Evolutionary conservation across 2,329 filamentous ascomycete genomes (phyloP), one percentile per base, ranked within the genome.

Genomic region (Lachnellula occidentalis): DNA sequence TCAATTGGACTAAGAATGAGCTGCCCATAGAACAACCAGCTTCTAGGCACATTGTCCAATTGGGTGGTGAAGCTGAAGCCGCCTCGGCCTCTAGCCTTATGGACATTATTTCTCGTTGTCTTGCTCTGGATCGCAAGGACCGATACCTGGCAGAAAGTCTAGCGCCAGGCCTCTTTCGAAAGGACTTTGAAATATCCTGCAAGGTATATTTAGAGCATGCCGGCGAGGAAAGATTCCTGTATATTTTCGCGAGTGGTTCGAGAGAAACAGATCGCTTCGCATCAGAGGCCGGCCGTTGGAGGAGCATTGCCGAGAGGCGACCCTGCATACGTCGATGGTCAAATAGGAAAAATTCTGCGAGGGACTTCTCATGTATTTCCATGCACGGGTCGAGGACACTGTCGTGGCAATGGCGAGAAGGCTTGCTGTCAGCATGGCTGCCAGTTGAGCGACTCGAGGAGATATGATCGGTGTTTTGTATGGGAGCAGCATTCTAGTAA

Each of bases 401-500:
- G 24, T 51, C 6, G 31, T 37, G n/a, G 24, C 14, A 8, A 46
- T 51, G 50, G 24, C 27, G 15, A 15, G 41, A 19, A 22, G 49
- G 36, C 49, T 51, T n/a, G 14, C 19, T 11, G 15, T 51, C 21
- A 39, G 45, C 14, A 53, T 53, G 43, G 43, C 43, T 19, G 17
- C 51, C 5, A 34, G 34, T 41, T 7, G 51, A 27, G 51, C 51
- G 8, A 27, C 19, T 9, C 14, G 24, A 21, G 56, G 56, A 12
- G 56, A 58, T 47, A 14, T 39, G 4, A 36, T 56, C 1, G 43
- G 41, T n/a, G 34, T 58, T 17, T 43, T 58, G 22, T 41, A 31
- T 48, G 53, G 53, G 9, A 56, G 53, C 39, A 50, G 34, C 45
- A 37, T 58, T n/a, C 53, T 53, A 14, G 49, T 58, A 12, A n/a